Conservation (phyloP, 208 protist genomes). For the Angomonas deanei region DNA sequence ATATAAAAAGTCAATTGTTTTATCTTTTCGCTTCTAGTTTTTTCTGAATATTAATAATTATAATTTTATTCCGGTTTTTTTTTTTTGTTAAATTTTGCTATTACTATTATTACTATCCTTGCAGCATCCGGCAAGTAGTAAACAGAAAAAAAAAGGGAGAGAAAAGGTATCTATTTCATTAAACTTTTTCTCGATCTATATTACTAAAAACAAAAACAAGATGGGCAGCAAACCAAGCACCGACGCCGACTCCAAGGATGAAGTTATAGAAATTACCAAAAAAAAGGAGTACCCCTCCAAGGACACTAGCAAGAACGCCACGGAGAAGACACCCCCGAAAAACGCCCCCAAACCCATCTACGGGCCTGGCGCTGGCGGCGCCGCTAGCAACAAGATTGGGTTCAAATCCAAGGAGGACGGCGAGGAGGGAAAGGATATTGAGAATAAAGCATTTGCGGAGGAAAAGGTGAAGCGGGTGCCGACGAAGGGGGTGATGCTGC, state of each 20-base stretch:
- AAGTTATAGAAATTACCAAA: neutral
- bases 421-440: constrained; percentile 8
- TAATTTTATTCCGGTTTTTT: neutral
- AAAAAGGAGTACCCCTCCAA: neutral
- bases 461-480: constrained; percentile 39
- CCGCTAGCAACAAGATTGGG: neutral
- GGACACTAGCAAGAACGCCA: neutral
- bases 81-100: neutral
- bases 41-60: neutral
- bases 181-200: too few relatives aligned
- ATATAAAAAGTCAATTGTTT: neutral
- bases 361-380: neutral
- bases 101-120: neutral
- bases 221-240: constrained; percentile 26
- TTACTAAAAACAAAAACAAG: neutral
- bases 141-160: neutral
- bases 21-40: neutral
- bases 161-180: constrained; percentile 2
- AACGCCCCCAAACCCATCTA: neutral
- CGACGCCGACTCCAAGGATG: neutral
- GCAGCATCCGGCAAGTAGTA: neutral
- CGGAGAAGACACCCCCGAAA: neutral
- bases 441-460: constrained; percentile 21
- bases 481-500: constrained; percentile 36
- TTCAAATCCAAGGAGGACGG: neutral